Evolutionary conservation across 306 rosid species (phyloP), one percentile per base, ranked within the genome.

Genomic region (Corylus heterophylla): DNA sequence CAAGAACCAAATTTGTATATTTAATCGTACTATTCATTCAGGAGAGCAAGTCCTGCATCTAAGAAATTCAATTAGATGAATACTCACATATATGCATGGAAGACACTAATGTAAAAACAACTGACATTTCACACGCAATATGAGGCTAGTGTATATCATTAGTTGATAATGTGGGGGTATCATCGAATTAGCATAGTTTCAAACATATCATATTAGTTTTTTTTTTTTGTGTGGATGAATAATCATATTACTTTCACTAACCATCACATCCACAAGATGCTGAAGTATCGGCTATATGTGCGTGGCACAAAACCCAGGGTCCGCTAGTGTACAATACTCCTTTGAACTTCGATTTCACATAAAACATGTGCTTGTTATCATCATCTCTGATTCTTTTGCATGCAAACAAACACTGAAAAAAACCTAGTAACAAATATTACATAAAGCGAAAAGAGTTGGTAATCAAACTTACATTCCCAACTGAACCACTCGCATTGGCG

Each of bases 381-480:
- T 55, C 12, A 55, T 55, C 62, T 55, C 20, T n/a, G 25, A 55
- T n/a, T 52, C 20, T 14, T 52, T 55, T 55, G 3, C 11, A 55
- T n/a, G 62, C 62, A 27, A 71, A 12, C 11, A 4, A 7, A 77
- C 13, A 31, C 52, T 9, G 52, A 55, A 10, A 48, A 74, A 62
- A 47, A 39, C 78, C 52, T 49, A 49, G 11, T 69, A 17, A 25
- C 31, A 44, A 7, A 37, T 1, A 5, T 52, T 12, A 25, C 5
- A 59, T 5, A 10, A 50, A 29, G 18, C 68, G 20, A 14, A 47
- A 76, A 39, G 63, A 12, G 31, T 68, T 0, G 58, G 16, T 2
- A 20, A 12, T 54, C 29, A 49, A 64, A 85, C 92, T 89, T 86
- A 94, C 97, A 71, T 88, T 91, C 58, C 85, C 84, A 51, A 73